Evolutionary conservation across 371 early-diverging fungal genomes (phyloP).

Genomic region (Apophysomyces elegans): DNA sequence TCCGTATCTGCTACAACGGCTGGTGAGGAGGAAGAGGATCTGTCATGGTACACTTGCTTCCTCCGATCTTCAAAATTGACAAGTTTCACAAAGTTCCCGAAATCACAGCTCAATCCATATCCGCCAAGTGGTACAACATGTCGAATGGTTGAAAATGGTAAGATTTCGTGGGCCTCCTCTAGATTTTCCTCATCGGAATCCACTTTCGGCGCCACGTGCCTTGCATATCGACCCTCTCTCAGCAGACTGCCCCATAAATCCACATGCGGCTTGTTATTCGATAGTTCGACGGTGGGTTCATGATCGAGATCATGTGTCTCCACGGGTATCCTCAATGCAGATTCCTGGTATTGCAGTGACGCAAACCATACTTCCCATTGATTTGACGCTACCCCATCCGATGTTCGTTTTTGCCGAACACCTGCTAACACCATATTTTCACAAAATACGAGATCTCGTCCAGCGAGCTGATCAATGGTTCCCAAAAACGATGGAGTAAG

Average conservation of each 20-base stretch:
- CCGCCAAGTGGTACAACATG: conserved; percentile 33
- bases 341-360: conserved; percentile 38
- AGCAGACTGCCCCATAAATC: conserved; percentile 9
- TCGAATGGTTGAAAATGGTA: conserved; percentile 42
- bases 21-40: too few species aligned
- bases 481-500: conserved; percentile 36
- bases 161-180: conserved; percentile 33
- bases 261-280: background rate
- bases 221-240: background rate
- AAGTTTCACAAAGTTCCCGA: conserved; percentile 51
- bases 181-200: conserved; percentile 17
- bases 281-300: background rate
- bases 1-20: background rate
- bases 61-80: conserved; percentile 28
- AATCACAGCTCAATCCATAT: conserved; percentile 44
- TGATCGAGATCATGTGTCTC: conserved; percentile 34
- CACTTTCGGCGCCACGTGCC: conserved; percentile 3
- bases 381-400: background rate
- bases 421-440: conserved; percentile 44
- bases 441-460: conserved; percentile 39
- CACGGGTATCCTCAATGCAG: conserved; percentile 24
- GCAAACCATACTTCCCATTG: conserved; percentile 48
- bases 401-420: conserved; percentile 25
- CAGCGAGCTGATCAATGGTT: conserved; percentile 30
- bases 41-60: background rate